Evolutionary conservation across 805 yeast genomes (phyloP).

Genomic region (Scheffersomyces ergatensis): DNA sequence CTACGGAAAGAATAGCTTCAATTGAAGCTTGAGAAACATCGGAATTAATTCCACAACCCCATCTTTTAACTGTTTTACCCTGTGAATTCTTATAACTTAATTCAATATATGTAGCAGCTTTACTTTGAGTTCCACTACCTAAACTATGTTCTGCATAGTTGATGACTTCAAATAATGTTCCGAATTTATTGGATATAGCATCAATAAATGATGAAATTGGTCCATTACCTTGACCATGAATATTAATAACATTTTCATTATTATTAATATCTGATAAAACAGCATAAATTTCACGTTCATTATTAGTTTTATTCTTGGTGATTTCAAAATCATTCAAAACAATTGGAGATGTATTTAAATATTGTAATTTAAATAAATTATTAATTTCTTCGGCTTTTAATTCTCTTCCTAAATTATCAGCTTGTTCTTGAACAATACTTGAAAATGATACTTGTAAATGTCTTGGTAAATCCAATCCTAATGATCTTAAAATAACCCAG

Average conservation of each 20-base stretch:
- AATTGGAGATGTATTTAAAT: slow-evolving; percentile 37
- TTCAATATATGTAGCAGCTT: slow-evolving; percentile 75
- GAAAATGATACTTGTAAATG: slow-evolving; percentile 68
- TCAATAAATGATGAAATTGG: slow-evolving; percentile 73
- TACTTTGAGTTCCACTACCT: slow-evolving; percentile 67
- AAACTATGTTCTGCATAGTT: slow-evolving; percentile 72
- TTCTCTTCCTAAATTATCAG: slow-evolving; percentile 69
- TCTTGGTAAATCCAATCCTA: slow-evolving; percentile 75
- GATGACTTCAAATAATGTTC: slow-evolving; percentile 57
- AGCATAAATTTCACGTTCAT: slow-evolving; percentile 49
- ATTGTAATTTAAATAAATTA: slow-evolving; percentile 51
- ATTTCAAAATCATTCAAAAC: slow-evolving; percentile 47
- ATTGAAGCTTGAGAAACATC: slow-evolving; percentile 49
- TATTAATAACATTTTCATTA: slow-evolving; percentile 22
- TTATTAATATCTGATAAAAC: slow-evolving; percentile 18
- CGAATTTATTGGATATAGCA: slow-evolving; percentile 54
- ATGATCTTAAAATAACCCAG: slow-evolving; percentile 69
- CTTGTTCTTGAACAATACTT: slow-evolving; percentile 57
- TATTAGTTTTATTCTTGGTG: slow-evolving; percentile 25
- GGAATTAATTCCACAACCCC: slow-evolving; percentile 45
- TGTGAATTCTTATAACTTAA: slow-evolving; percentile 39
- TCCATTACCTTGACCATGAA: slow-evolving; percentile 70
- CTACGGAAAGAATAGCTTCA: slow-evolving; percentile 62
- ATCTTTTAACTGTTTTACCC: slow-evolving; percentile 29
- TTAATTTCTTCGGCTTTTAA: slow-evolving; percentile 65